These are phyloP conservation scores for Salicornia ramosissima DNA, from an alignment of 148 eudicot species.

Conservation along the genomic window DNA sequence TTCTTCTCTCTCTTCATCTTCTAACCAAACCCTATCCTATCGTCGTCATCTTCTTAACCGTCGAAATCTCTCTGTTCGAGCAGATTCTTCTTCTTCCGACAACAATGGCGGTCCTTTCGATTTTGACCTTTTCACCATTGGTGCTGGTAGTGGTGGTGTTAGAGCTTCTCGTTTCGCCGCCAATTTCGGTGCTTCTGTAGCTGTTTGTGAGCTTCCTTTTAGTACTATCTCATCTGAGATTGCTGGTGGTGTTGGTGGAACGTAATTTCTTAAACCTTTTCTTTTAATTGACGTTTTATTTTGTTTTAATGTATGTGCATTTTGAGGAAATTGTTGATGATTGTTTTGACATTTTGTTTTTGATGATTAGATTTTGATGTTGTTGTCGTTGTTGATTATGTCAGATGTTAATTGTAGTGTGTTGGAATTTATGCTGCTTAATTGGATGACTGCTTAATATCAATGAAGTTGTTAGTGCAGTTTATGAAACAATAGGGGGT, in stretches of 20 bases:
- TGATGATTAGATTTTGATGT: not conserved
- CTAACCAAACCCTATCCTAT: slow-evolving; percentile 12
- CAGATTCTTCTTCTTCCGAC: slow-evolving; percentile 23
- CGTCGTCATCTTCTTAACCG: slow-evolving; percentile 18
- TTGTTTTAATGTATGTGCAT: not conserved
- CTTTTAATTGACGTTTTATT: not conserved
- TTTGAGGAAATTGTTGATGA: not conserved
- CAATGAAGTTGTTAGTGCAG: too few relatives aligned
- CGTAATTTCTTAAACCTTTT: slow-evolving; percentile 36
- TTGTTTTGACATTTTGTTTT: not conserved
- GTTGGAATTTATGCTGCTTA: too few relatives aligned
- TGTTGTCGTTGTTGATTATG: not conserved
- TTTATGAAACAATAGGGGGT: too few relatives aligned
- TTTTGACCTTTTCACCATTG: slow-evolving; percentile 84
- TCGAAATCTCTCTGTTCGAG: slow-evolving; percentile 44
- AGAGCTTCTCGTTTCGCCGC: slow-evolving; percentile 91
- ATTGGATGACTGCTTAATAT: too few relatives aligned
- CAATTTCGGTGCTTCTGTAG: slow-evolving; percentile 78
- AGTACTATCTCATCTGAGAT: slow-evolving; percentile 67
- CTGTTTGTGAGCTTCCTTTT: slow-evolving; percentile 90
- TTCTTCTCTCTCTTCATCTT: slow-evolving; percentile 14
- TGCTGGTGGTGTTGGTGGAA: slow-evolving; percentile 89
- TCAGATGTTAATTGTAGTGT: too few relatives aligned
- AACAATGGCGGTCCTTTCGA: slow-evolving; percentile 56
- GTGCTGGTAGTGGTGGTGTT: slow-evolving; percentile 96